A percentile compares a stretch with the other conserved stretches of the same genome.
phyloP scores from a whole-genome alignment of 495 filamentous ascomycete genomes.

The Haplographium delicatum region DNA sequence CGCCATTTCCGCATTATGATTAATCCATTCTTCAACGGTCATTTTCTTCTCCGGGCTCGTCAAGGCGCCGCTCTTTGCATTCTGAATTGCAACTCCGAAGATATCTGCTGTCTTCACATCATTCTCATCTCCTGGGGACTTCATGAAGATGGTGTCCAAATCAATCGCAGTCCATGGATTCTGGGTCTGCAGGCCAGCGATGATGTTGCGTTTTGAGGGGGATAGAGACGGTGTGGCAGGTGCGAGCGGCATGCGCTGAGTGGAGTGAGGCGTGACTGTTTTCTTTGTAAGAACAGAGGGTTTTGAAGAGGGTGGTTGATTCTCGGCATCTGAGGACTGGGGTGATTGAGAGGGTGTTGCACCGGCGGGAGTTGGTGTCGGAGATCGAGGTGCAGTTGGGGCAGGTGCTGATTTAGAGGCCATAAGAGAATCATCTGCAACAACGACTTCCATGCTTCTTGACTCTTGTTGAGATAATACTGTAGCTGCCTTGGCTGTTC shows the following conservation, averaged over 20 bases:
- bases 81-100: slow-evolving; percentile 29
- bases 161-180: slow-evolving; percentile 71
- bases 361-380: slow-evolving; percentile 20
- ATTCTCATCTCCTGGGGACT: slow-evolving; percentile 16
- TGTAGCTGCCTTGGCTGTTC: slow-evolving; percentile 14
- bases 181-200: slow-evolving; percentile 51
- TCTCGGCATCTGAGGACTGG: slow-evolving; percentile 77
- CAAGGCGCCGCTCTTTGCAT: slow-evolving; percentile 49
- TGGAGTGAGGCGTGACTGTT: slow-evolving; percentile 26
- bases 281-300: slow-evolving; percentile 30
- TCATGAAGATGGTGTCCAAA: slow-evolving; percentile 56
- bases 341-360: slow-evolving; percentile 54
- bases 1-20: slow-evolving; percentile 68
- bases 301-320: slow-evolving; percentile 63
- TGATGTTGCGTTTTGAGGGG: slow-evolving; percentile 58
- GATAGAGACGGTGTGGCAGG: slow-evolving; percentile 53
- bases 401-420: slow-evolving; percentile 13
- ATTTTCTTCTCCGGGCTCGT: slow-evolving; percentile 77
- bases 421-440: not conserved
- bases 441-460: not conserved
- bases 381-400: slow-evolving; percentile 5
- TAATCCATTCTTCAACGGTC: slow-evolving; percentile 91
- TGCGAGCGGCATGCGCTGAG: slow-evolving; percentile 42
- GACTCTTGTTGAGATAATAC: slow-evolving; percentile 16
- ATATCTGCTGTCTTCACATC: slow-evolving; percentile 4